phyloP scores from a whole-genome alignment of 768 basidiomycete species.

The Tulasnella calospora region DNA sequence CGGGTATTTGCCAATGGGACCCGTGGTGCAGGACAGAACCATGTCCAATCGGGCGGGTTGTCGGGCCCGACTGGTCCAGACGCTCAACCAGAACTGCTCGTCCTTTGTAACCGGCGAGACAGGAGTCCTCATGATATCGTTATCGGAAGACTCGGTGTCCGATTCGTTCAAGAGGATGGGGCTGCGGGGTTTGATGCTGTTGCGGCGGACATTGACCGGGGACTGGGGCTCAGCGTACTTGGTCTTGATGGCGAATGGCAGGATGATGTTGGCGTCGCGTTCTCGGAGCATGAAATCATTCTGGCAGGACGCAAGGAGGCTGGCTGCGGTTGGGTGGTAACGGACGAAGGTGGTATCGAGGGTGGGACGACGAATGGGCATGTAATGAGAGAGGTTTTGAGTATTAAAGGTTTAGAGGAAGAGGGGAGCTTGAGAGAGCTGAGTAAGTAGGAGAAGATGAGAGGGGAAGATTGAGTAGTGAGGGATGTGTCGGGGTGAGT shows the following conservation, averaged over 20 bases:
- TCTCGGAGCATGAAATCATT: constrained; percentile 39
- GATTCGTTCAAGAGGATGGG: not conserved
- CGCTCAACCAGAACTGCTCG: constrained; percentile 24
- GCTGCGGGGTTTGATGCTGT: not conserved
- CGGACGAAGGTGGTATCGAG: constrained; percentile 13
- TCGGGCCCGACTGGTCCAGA: constrained; percentile 24
- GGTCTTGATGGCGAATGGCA: constrained; percentile 48
- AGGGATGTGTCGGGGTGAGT: not conserved
- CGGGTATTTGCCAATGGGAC: constrained; percentile 56
- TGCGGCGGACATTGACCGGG: not conserved
- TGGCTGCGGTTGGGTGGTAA: constrained; percentile 40
- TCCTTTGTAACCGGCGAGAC: not conserved
- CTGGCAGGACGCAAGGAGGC: constrained; percentile 43
- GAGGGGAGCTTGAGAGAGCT: not conserved
- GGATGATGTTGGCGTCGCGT: constrained; percentile 47
- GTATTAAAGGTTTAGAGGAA: not conserved
- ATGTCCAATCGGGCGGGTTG: constrained; percentile 26
- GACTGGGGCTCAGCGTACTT: constrained; percentile 37
- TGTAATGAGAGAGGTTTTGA: not conserved
- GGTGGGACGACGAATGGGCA: constrained; percentile 20
- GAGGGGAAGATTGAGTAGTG: not conserved
- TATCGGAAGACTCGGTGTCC: constrained; percentile 17
- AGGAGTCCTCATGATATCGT: not conserved
- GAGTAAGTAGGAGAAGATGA: constrained; percentile 4
- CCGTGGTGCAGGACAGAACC: constrained; percentile 56